A percentile compares a stretch with the other conserved stretches of the same genome.
These are phyloP conservation scores for Cynanchum wilfordii DNA, from an alignment of 257 asterid species.

Conservation along the genomic window DNA sequence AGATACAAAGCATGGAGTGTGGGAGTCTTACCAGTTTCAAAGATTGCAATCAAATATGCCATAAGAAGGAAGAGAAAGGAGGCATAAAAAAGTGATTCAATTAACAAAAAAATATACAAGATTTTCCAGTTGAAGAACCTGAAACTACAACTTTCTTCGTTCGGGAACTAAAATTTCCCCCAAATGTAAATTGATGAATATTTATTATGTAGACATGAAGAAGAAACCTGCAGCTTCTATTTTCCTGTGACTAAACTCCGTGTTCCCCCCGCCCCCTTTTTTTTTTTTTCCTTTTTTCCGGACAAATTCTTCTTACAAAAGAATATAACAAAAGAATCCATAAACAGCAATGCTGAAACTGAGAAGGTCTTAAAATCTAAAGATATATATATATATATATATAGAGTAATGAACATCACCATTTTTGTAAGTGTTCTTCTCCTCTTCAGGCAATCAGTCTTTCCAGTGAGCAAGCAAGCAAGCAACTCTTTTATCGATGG, in stretches of 20 bases:
- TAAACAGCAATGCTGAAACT: constrained; percentile 12
- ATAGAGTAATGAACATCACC: constrained; percentile 28
- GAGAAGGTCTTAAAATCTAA: constrained; percentile 2
- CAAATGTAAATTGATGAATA: constrained; percentile 5
- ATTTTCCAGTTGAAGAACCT: not conserved
- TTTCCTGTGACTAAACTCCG: constrained; percentile 21
- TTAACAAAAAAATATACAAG: constrained; percentile 1
- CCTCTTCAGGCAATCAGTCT: not conserved
- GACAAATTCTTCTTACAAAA: constrained; percentile 36
- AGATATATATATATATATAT: not conserved
- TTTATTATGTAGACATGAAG: constrained; percentile 13
- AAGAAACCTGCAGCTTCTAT: constrained; percentile 13
- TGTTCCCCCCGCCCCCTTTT: constrained; percentile 12
- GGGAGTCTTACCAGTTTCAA: too few species aligned
- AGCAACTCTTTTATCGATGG: not conserved
- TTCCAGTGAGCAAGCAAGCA: not conserved
- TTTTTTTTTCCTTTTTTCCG: not conserved
- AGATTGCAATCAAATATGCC: not conserved
- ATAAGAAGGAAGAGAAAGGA: not conserved
- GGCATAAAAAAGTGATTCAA: not conserved
- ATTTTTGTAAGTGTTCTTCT: constrained; percentile 19
- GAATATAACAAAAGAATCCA: constrained; percentile 35
- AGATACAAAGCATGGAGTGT: too few species aligned
- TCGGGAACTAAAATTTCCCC: constrained; percentile 2
- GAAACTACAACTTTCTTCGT: not conserved